Base-by-base conservation (phyloP, 495 filamentous ascomycete species). In the Hypoxylon rickii region DNA sequence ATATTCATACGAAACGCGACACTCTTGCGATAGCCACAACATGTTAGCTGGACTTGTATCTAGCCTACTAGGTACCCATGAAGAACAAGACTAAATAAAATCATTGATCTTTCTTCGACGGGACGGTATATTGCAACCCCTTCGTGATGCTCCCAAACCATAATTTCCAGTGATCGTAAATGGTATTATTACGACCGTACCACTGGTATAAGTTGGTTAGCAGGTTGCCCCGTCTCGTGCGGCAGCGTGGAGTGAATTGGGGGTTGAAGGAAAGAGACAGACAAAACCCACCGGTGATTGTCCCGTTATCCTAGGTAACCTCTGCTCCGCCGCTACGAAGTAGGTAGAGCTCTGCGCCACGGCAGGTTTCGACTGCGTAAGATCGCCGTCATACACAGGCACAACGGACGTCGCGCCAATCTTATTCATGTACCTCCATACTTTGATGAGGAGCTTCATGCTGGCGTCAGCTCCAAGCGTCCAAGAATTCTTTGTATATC, bases 401-500 rank as follows among this genome's bases (percentile, higher is more conserved):
- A 46, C 37, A 2, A 62, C 72, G 0, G 59, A 58, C 1, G 60
- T 63, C 2, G 72, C 72, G 1, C 71, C 71, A 1, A 46, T 52
- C 36, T 58, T 55, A 8, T 68, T 63, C 73, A 72, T 71, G 29
- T 71, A 56, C 59, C 67, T 68, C 26, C 74, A 70, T 2, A 77
- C 57, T 38, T 69, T 68, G 50, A 77, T 66, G 10, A 72, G 15
- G 20, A 71, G 62, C 11, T 58, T 56, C 13, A 62, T 54, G 13
- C 65, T 62, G 1, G 64, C 64, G 39, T 75, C 69, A 7, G 71
- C 73, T 7, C 75, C 75, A 0, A 56, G 80, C 61, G 74, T 86
- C 85, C 68, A 87, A 68, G 65, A 84, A 58, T 13, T 80, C 59
- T 50, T 80, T 68, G 58, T 83, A 72, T 66, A 83, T 64, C 64